Base-by-base conservation (phyloP, 1,284 basidiomycete genomes). In the Sparassis latifolia region DNA sequence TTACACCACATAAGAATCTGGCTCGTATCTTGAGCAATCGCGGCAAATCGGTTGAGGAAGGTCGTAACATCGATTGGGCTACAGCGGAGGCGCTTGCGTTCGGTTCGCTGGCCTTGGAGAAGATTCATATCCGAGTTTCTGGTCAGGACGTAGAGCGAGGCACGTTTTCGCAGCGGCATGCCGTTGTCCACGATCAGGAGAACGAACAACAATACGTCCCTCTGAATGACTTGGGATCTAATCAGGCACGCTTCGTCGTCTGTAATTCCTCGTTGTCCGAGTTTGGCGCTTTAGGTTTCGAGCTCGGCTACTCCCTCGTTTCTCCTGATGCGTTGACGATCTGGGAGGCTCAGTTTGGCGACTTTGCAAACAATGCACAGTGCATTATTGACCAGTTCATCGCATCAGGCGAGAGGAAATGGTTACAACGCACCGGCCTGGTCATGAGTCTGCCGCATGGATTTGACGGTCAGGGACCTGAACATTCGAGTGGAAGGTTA, bases 361-460 rank as follows among this genome's bases (percentile, higher is more conserved):
- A 99, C 71, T 99, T 98, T 68, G 92, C 88, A 44, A 97, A 97
- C 74, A 94, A 90, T 58, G 96, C 96, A 3, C 96, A 98, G 72
- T 90, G 87, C 69, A 97, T 99, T 70, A 97, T 99, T 62, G 97
- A 99, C 69, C 96, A 99, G 70, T 99, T 97, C 75, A 91, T 99
- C 57, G 93, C 95, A 31, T 90, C 95, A 20, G 96, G 96, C 45
- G 97, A 99, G 75, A 79, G 94, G 60, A 99, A 99, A 70, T 99
- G 97, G 97, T 70, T 98, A 50, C 96, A 99, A 73, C 85, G 97
- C 55, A 90, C 86, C 47, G 97, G 97, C 48, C 69, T 99, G 55
- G 92, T 97, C 35, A 78, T 99, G 73, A 94, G 77, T 64, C 72
- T 99, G 57, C 94, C 94, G 5, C 97, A 98, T 69, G 97, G 97